Percentiles rank a stretch among this genome's conserved stretches.
phyloP scores from a whole-genome alignment of 1,284 basidiomycete genomes.

The Cutaneotrichosporon sp. region DNA sequence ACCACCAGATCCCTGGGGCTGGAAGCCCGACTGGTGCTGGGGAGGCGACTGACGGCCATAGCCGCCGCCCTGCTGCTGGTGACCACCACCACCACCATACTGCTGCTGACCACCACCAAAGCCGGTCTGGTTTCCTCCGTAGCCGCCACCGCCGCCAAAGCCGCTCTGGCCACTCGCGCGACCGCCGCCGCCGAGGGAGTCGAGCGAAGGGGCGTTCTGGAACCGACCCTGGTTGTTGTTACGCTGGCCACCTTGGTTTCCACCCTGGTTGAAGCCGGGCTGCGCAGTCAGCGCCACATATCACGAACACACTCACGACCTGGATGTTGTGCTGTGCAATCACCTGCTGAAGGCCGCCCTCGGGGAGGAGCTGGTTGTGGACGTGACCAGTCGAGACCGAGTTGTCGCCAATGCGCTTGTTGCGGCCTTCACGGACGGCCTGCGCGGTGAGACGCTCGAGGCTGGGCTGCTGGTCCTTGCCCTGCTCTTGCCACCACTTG shows the following conservation, averaged over 20 bases:
- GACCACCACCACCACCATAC: not conserved
- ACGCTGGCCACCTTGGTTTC: not conserved
- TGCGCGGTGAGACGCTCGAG: conserved; percentile 66
- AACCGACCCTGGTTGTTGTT: not conserved
- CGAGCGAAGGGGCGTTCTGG: conserved; percentile 4
- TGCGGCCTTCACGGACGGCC: conserved; percentile 68
- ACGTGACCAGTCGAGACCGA: conserved; percentile 41
- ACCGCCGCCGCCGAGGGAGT: conserved; percentile 4
- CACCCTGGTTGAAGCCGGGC: not conserved
- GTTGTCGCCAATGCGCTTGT: conserved; percentile 60
- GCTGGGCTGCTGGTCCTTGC: conserved; percentile 59
- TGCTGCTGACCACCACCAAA: conserved; percentile 4
- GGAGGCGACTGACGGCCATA: conserved; percentile 7
- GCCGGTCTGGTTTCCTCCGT: not conserved
- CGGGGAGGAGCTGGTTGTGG: conserved; percentile 45
- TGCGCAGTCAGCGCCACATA: not conserved
- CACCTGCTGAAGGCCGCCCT: conserved; percentile 51
- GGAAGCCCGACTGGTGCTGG: conserved; percentile 2
- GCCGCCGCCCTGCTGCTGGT: not conserved
- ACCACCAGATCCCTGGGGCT: not conserved
- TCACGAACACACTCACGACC: conserved; percentile 37
- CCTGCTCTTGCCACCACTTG: conserved; percentile 60
- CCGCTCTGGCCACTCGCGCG: conserved; percentile 9
- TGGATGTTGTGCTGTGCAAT: conserved; percentile 51
- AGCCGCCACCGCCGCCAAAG: not conserved